Evolutionary conservation across 2,329 filamentous ascomycete species (phyloP).

Genomic region (Tolypocladium inflatum): DNA sequence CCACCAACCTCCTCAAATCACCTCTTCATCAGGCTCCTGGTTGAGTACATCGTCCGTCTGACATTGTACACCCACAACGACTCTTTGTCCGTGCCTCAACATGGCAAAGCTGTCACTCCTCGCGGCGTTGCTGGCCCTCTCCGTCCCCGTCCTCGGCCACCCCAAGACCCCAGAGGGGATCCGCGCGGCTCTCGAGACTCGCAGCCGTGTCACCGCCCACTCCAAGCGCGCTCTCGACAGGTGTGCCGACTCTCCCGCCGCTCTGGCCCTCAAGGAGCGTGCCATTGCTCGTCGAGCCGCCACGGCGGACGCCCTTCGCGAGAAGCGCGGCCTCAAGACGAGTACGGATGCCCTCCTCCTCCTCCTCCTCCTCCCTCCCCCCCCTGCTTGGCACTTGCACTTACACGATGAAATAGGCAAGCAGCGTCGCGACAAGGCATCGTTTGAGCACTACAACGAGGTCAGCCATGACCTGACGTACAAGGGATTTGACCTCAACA

Average conservation of each 20-base stretch:
- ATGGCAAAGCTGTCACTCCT: constrained; percentile 11
- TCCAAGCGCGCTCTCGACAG: constrained; percentile 3
- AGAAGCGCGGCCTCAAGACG: constrained; percentile 2
- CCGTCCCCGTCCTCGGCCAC: constrained; percentile 10
- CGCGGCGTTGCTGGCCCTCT: constrained; percentile 16
- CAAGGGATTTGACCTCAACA: constrained; percentile 1
- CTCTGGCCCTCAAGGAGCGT: constrained; percentile 2
- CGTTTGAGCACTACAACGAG: constrained; percentile 2
- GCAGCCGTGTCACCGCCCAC: constrained; percentile 3
- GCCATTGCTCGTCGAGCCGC: constrained; percentile 6
- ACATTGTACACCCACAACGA: no score
- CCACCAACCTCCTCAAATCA: not conserved
- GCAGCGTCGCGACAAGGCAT: constrained; percentile 1
- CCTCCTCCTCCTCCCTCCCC: no score
- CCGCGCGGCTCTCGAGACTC: not conserved
- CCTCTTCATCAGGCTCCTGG: not conserved
- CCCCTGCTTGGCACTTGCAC: not conserved
- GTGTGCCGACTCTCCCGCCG: constrained; percentile 3
- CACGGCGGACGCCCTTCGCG: constrained; percentile 5
- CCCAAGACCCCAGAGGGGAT: constrained; percentile 6
- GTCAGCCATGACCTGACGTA: constrained; percentile 3
- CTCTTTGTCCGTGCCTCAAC: not conserved
- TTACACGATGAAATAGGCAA: not conserved
- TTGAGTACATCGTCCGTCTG: not conserved
- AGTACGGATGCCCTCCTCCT: constrained; percentile 2